Percentiles rank a stretch among this genome's conserved stretches.
Evolutionary conservation across 306 rosid genomes (phyloP).

Genomic region (Datisca glomerata): DNA sequence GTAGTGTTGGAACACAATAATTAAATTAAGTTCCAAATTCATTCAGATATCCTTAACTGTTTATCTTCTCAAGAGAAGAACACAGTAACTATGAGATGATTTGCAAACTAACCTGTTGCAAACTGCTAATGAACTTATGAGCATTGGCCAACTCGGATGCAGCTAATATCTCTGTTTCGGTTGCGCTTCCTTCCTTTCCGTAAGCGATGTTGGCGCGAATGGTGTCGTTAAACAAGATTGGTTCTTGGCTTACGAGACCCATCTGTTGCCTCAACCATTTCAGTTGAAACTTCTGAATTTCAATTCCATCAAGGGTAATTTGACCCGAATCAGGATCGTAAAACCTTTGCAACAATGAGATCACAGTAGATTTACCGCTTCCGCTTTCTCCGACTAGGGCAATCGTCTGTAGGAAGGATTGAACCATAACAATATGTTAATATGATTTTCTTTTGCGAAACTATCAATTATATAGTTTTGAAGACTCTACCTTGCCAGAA

Average conservation of each 20-base stretch:
- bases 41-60: too few species aligned
- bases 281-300: constrained; percentile 43
- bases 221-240: constrained; percentile 62
- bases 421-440: constrained; percentile 11
- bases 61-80: not conserved
- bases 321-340: constrained; percentile 58
- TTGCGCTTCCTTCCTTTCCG: constrained; percentile 46
- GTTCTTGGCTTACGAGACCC: constrained; percentile 80
- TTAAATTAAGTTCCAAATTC: not conserved
- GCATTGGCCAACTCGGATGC: constrained; percentile 70
- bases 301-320: constrained; percentile 49
- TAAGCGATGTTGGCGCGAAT: constrained; percentile 58
- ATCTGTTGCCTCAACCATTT: constrained; percentile 71
- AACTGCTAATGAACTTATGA: constrained; percentile 53
- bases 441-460: not conserved
- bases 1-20: not conserved
- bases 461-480: not conserved
- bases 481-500: constrained; percentile 43
- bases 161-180: constrained; percentile 52
- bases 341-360: constrained; percentile 60
- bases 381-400: constrained; percentile 91
- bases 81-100: too few species aligned
- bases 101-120: constrained; percentile 33
- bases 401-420: constrained; percentile 35
- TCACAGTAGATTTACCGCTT: constrained; percentile 73